Conservation (phyloP, 2,329 filamentous ascomycete species). For the Metarhizium humberi region DNA sequence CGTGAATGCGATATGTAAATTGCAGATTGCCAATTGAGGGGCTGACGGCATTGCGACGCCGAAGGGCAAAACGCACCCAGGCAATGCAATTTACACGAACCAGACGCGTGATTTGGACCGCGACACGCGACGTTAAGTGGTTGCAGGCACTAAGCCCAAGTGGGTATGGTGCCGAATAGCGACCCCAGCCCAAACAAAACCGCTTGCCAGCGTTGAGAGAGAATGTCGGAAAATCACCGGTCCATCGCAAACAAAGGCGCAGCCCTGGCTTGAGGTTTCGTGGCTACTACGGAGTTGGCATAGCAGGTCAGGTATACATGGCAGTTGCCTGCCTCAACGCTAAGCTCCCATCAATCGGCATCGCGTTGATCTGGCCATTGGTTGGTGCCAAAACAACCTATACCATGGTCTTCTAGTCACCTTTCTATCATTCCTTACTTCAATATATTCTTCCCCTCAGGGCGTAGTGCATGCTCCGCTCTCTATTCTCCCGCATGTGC, state of each 20-base stretch:
- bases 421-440: neutral
- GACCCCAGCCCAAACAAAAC: no score
- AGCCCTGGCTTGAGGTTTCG: no score
- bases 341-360: neutral
- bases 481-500: conserved; percentile 1
- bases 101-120: conserved; percentile 7
- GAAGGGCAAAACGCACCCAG: neutral
- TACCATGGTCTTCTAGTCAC: neutral
- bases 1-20: neutral
- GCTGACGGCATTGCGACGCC: neutral
- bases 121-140: conserved; percentile 2
- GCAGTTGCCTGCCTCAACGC: neutral
- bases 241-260: neutral
- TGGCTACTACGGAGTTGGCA: neutral
- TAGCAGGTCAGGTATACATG: conserved; percentile 4
- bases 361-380: neutral
- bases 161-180: neutral
- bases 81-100: conserved; percentile 10
- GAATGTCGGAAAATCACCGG: conserved; percentile 10
- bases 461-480: neutral
- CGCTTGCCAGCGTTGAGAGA: no score
- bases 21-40: neutral
- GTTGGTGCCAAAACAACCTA: neutral
- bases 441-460: neutral
- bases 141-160: conserved; percentile 13